Evolutionary conservation across 176 grass and related monocot species (phyloP).

Genomic region (Cocos nucifera): DNA sequence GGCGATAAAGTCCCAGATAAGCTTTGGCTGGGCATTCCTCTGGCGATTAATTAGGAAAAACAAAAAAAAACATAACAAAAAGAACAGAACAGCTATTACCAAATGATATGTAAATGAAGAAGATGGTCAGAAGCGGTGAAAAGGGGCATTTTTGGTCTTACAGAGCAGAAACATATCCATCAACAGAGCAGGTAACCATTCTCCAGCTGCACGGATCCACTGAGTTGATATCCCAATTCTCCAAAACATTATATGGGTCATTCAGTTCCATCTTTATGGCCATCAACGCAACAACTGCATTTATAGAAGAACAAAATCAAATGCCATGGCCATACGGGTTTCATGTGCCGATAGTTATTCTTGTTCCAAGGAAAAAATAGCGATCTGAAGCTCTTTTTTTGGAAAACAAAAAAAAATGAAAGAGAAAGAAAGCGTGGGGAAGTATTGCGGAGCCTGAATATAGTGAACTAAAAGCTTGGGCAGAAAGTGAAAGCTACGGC

Average conservation of each 20-base stretch:
- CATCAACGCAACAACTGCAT: slow-evolving; percentile 50
- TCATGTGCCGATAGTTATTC: too few relatives aligned
- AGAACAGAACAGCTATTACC: too few relatives aligned
- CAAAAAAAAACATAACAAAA: too few relatives aligned
- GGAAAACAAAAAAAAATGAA: too few relatives aligned
- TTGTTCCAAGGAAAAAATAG: too few relatives aligned
- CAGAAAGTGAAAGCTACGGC: too few relatives aligned
- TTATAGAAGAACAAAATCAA: not conserved
- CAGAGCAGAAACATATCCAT: slow-evolving; percentile 41
- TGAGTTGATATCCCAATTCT: slow-evolving; percentile 48
- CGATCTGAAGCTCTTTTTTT: too few relatives aligned
- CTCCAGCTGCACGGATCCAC: slow-evolving; percentile 60
- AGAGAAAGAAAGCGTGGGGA: too few relatives aligned
- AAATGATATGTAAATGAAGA: too few relatives aligned
- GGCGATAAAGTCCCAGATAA: slow-evolving; percentile 55
- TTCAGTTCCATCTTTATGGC: slow-evolving; percentile 42
- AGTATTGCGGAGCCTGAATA: too few relatives aligned
- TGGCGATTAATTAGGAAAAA: slow-evolving; percentile 14
- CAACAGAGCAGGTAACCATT: slow-evolving; percentile 44
- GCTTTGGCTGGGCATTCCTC: slow-evolving; percentile 35
- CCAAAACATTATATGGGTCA: slow-evolving; percentile 43
- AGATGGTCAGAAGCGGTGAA: not conserved
- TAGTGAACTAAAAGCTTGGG: too few relatives aligned
- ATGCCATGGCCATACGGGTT: too few relatives aligned
- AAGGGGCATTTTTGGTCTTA: slow-evolving; percentile 6